Evolutionary conservation across 108 stramenopile species (phyloP).

Genomic region (Phaeodactylum tricornutum): DNA sequence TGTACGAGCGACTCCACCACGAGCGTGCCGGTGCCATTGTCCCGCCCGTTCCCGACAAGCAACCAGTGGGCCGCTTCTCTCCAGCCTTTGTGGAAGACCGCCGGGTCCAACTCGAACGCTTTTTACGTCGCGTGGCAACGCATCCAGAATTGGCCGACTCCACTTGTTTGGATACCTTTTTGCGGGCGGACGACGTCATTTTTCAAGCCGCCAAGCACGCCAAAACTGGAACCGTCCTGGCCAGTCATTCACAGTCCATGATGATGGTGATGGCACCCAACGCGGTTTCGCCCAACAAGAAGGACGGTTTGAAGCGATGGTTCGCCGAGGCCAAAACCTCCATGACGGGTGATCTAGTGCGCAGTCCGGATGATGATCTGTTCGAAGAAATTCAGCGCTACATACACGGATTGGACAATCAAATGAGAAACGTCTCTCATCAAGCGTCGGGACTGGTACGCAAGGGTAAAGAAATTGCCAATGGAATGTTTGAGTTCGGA

Average conservation of each 20-base stretch:
- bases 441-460: slow-evolving; percentile 86
- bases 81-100: slow-evolving; percentile 86
- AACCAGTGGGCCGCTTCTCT: slow-evolving; percentile 84
- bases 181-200: slow-evolving; percentile 83
- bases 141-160: slow-evolving; percentile 86
- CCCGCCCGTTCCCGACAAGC: slow-evolving; percentile 96
- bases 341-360: slow-evolving; percentile 68
- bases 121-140: slow-evolving; percentile 75
- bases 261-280: slow-evolving; percentile 5
- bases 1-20: slow-evolving; percentile 73
- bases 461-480: slow-evolving; percentile 88
- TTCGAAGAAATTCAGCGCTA: slow-evolving; percentile 90
- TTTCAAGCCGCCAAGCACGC: slow-evolving; percentile 71
- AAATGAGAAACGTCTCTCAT: slow-evolving; percentile 88
- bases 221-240: slow-evolving; percentile 21
- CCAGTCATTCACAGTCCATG: slow-evolving; percentile 6
- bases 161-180: slow-evolving; percentile 72
- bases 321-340: slow-evolving; percentile 83
- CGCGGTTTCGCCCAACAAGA: slow-evolving; percentile 26
- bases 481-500: slow-evolving; percentile 93
- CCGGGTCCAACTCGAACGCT: slow-evolving; percentile 73
- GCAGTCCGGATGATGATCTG: slow-evolving; percentile 79
- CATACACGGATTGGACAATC: slow-evolving; percentile 76
- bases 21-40: slow-evolving; percentile 89
- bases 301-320: slow-evolving; percentile 77